Evolutionary conservation across 2,329 filamentous ascomycete genomes (phyloP).

Genomic region (Ramichloridium luteum): DNA sequence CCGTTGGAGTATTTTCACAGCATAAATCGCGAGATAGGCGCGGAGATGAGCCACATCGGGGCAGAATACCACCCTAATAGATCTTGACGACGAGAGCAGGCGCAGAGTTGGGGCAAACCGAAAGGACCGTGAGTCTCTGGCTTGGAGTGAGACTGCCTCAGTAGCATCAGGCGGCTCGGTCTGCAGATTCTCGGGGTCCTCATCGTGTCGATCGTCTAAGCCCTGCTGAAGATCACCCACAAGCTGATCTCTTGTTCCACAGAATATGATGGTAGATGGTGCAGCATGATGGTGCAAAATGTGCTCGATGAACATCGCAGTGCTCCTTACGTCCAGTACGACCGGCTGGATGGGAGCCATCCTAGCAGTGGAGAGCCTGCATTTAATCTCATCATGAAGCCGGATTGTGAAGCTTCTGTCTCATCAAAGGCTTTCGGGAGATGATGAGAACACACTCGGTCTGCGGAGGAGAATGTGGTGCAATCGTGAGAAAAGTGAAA

Average conservation of each 20-base stretch:
- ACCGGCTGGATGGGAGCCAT: slow-evolving; percentile 18
- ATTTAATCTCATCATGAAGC: no score
- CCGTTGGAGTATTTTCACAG: slow-evolving; percentile 6
- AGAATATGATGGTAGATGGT: slow-evolving; percentile 59
- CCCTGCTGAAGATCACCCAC: slow-evolving; percentile 39
- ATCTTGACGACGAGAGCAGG: slow-evolving; percentile 54
- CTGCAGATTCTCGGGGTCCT: no score
- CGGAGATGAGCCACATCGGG: slow-evolving; percentile 66
- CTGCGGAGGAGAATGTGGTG: no score
- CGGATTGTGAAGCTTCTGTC: no score
- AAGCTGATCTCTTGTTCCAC: slow-evolving; percentile 54
- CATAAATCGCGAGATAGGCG: slow-evolving; percentile 46
- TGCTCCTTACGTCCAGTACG: slow-evolving; percentile 28
- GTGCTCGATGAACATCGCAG: slow-evolving; percentile 47
- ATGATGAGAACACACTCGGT: no score
- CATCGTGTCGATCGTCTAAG: slow-evolving; percentile 4
- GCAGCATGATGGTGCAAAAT: slow-evolving; percentile 45
- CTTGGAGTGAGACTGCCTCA: no score
- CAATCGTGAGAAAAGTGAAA: no score
- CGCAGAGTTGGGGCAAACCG: slow-evolving; percentile 45
- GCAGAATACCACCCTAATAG: slow-evolving; percentile 59
- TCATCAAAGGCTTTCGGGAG: no score
- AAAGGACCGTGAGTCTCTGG: no score
- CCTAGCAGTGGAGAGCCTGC: no score
- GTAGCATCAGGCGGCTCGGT: no score